Conservation (phyloP, 2,329 filamentous ascomycete genomes). For the Clonostachys sp. region DNA sequence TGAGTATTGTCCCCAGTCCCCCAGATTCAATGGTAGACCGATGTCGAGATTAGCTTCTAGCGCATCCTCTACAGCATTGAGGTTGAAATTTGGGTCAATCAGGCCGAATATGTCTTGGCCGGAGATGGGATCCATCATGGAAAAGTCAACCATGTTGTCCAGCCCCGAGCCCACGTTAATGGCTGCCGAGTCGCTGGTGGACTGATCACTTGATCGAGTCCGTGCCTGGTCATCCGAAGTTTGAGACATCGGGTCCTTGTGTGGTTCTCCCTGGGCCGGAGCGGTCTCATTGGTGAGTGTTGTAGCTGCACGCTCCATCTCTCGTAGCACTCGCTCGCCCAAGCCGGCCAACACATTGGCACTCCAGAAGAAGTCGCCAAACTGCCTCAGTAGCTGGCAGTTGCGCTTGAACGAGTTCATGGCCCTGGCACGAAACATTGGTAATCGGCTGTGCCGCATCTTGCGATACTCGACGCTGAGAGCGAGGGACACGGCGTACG, state of each 20-base stretch:
- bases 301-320: conserved; percentile 50
- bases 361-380: conserved; percentile 55
- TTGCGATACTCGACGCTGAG: conserved; percentile 60
- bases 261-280: conserved; percentile 12
- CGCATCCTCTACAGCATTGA: conserved; percentile 48
- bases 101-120: conserved; percentile 51
- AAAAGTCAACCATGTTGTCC: conserved; percentile 32
- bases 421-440: conserved; percentile 53
- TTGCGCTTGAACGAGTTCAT: conserved; percentile 49
- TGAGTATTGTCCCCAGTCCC: conserved; percentile 33
- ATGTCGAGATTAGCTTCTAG: conserved; percentile 51
- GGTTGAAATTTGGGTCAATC: conserved; percentile 49
- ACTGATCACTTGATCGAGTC: conserved; percentile 10
- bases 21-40: conserved; percentile 47
- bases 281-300: conserved; percentile 31
- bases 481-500: conserved; percentile 57
- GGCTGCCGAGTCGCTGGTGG: conserved; percentile 13
- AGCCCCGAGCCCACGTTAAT: conserved; percentile 18
- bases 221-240: conserved; percentile 4
- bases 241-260: neutral
- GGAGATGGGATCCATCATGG: conserved; percentile 33
- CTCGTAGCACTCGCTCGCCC: conserved; percentile 48
- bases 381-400: conserved; percentile 44
- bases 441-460: conserved; percentile 55
- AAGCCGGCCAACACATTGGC: conserved; percentile 49